Percentiles rank a stretch among this genome's conserved stretches.
These are phyloP conservation scores for Dothistroma pini DNA, from an alignment of 2,329 filamentous ascomycete genomes.

Conservation along the genomic window DNA sequence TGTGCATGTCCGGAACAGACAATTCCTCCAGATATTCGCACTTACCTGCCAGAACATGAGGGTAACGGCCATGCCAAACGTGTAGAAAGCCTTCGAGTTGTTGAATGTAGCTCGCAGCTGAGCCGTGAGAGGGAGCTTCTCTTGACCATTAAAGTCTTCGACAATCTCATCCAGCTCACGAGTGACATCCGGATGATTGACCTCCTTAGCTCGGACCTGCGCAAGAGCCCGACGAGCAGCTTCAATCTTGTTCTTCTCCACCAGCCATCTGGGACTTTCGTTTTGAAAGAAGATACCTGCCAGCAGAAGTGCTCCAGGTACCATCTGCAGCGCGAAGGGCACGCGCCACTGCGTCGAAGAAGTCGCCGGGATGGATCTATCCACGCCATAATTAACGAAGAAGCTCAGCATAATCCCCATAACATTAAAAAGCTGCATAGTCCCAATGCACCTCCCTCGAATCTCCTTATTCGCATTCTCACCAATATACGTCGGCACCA, in stretches of 20 bases:
- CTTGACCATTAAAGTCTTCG: conserved; percentile 43
- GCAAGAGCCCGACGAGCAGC: conserved; percentile 44
- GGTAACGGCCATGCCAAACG: conserved; percentile 40
- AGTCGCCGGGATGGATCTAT: conserved; percentile 41
- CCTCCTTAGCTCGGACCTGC: conserved; percentile 36
- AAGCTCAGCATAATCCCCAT: conserved; percentile 49
- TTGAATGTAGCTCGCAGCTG: conserved; percentile 40
- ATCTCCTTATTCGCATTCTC: conserved; percentile 44
- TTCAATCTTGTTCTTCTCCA: conserved; percentile 48
- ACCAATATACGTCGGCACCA: conserved; percentile 45
- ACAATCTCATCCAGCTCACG: conserved; percentile 45
- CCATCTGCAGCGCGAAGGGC: conserved; percentile 51
- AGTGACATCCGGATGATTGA: conserved; percentile 36
- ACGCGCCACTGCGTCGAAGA: conserved; percentile 52
- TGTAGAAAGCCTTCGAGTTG: conserved; percentile 40
- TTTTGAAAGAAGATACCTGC: conserved; percentile 50
- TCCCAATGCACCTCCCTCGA: conserved; percentile 30
- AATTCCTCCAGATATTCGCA: too few relatives aligned
- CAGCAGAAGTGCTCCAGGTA: conserved; percentile 51
- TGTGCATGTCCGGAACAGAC: too few relatives aligned
- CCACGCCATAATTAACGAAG: conserved; percentile 53
- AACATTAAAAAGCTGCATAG: conserved; percentile 36
- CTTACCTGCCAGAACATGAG: conserved; percentile 48
- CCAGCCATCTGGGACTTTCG: conserved; percentile 53
- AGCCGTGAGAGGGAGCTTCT: conserved; percentile 39